phyloP scores from a whole-genome alignment of 2,329 filamentous ascomycete genomes.

The Monosporascus sp. region DNA sequence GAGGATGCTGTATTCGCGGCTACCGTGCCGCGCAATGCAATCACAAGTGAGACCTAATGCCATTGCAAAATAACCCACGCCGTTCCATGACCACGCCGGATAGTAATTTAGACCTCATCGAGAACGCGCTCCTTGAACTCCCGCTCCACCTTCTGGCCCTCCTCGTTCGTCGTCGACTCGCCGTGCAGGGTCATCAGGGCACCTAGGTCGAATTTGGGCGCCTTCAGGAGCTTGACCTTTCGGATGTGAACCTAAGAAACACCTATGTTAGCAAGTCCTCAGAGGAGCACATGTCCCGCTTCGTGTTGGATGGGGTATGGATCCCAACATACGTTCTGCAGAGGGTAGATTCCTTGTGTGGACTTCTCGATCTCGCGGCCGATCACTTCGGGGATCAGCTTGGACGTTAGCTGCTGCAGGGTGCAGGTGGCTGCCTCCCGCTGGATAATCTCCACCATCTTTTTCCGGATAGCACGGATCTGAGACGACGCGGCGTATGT shows the following conservation, averaged over 20 bases:
- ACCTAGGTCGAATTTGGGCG: conserved; percentile 98
- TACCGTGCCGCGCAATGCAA: conserved; percentile 42
- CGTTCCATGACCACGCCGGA: conserved; percentile 35
- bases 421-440: conserved; percentile 93
- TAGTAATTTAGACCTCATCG: conserved; percentile 74
- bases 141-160: conserved; percentile 96
- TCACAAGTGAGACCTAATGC: conserved; percentile 42
- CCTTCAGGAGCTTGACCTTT: conserved; percentile 99
- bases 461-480: conserved; percentile 96
- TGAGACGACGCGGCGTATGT: conserved; percentile 96
- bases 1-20: conserved; percentile 29
- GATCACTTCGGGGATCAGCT: conserved; percentile 99
- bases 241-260: conserved; percentile 87
- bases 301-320: conserved; percentile 10
- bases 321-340: conserved; percentile 80
- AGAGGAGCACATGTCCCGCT: background rate
- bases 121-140: conserved; percentile 99
- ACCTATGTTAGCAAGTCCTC: conserved; percentile 28
- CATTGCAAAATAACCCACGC: conserved; percentile 40
- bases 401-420: conserved; percentile 91
- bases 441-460: conserved; percentile 99
- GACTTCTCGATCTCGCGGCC: conserved; percentile 99
- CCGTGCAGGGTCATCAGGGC: conserved; percentile 94
- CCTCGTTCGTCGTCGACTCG: conserved; percentile 92
- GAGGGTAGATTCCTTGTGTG: conserved; percentile 98